Conservation (phyloP, 495 filamentous ascomycete species). For the Xylaria intraflava region DNA sequence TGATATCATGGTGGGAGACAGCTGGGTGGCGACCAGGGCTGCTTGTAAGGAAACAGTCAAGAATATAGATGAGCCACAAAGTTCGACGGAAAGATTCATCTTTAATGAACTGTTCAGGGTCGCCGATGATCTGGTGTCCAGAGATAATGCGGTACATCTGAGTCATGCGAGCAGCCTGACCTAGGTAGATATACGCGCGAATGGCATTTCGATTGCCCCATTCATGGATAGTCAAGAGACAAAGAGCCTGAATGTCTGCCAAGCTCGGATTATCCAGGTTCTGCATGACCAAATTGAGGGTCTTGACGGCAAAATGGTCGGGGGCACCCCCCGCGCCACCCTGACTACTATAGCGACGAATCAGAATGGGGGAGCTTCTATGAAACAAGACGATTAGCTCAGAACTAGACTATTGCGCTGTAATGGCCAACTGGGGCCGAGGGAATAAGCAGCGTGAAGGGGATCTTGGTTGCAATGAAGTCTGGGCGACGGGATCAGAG, state of each 20-base stretch:
- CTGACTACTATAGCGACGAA: constrained; percentile 44
- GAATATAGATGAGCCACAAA: constrained; percentile 46
- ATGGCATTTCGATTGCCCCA: constrained; percentile 48
- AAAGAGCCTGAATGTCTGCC: constrained; percentile 46
- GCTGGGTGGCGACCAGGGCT: constrained; percentile 46
- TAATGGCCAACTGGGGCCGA: background rate
- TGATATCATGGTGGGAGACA: constrained; percentile 38
- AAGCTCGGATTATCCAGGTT: constrained; percentile 42
- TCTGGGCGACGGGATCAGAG: constrained; percentile 3
- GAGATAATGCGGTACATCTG: constrained; percentile 48
- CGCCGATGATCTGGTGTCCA: constrained; percentile 34
- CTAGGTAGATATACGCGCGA: constrained; percentile 46
- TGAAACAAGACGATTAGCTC: background rate
- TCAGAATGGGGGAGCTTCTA: constrained; percentile 42
- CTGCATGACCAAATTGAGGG: constrained; percentile 40
- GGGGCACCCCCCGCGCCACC: constrained; percentile 35
- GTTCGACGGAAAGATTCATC: constrained; percentile 48
- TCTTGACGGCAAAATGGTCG: constrained; percentile 45
- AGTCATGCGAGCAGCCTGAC: constrained; percentile 45
- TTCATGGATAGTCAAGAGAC: constrained; percentile 46
- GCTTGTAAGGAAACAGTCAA: constrained; percentile 49
- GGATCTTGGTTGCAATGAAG: constrained; percentile 15
- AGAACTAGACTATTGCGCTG: too few species aligned
- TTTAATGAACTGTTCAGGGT: constrained; percentile 44
- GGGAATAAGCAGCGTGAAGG: constrained; percentile 1